Evolutionary conservation across 768 basidiomycete species (phyloP), one percentile per base, ranked within the genome.

Genomic region (Rhodotorula kratochvilovae): DNA sequence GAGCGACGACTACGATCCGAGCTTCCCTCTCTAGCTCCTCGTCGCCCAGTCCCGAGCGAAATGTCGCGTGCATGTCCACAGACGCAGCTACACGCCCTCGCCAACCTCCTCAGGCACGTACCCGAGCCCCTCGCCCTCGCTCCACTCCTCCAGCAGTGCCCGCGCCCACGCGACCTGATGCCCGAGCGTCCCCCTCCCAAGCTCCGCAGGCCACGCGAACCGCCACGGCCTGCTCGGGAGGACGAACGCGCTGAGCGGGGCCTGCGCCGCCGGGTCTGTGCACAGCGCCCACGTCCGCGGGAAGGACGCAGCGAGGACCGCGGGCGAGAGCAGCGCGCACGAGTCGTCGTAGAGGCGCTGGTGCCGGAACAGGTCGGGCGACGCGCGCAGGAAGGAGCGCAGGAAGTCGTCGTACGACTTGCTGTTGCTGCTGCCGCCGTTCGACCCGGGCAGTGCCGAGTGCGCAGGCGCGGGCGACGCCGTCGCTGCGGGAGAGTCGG

Each of bases 331-430:
- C 17, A n/a, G 5, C 17, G 51, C 3, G 31, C 48, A 57, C 5
- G 63, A 62, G 29, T 67, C 66, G 51, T 70, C 68, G 62, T 64
- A 74, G 2, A 70, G 63, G 36, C 67, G 63, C 25, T 67, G 69
- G 48, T 21, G 56, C 27, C 63, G 50, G 54, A 74, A 74, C 53
- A 74, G 66, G n/a, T 74, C 73, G 25, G 66, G 66, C 15, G 62
- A 60, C 36, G 73, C 66, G 46, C 59, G 51, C 29, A 67, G 36
- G 55, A 70, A 74, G 33, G 59, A 48, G 29, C 60, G 54, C 43
- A 74, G 43, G 33, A 70, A 67, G 42, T 67, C 66, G 12, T 53
- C 39, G 50, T 63, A 39, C 17, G 48, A 55, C 31, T 45, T 59
- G 4, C 16, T 19, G 31, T 3, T 31, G 39, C 59, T 16, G 29